Evolutionary conservation across 306 rosid species (phyloP).

Genomic region (Coriaria nepalensis): DNA sequence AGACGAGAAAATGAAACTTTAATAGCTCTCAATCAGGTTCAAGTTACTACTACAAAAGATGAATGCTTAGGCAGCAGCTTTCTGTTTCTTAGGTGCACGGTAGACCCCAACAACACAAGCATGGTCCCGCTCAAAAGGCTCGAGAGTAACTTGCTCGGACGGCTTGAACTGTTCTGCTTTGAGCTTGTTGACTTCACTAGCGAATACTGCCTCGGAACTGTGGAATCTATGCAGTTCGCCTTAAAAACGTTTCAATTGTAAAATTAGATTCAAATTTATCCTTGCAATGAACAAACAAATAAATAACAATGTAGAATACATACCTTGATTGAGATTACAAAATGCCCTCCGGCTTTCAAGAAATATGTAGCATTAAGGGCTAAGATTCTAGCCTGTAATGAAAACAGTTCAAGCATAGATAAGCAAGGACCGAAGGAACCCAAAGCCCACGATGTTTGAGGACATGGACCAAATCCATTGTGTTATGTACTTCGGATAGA

Average conservation of each 20-base stretch:
- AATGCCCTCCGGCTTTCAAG: conserved; percentile 78
- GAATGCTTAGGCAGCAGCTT: conserved; percentile 17
- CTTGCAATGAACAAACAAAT: neutral
- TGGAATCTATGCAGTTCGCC: conserved; percentile 93
- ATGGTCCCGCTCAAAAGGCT: conserved; percentile 77
- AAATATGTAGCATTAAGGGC: conserved; percentile 76
- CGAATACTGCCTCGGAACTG: conserved; percentile 63
- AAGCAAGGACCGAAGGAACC: neutral
- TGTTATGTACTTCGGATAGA: too few species aligned
- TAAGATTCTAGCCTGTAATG: conserved; percentile 73
- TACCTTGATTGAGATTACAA: conserved; percentile 85
- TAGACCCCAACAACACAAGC: conserved; percentile 75
- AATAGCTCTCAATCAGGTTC: too few species aligned
- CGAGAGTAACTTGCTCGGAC: conserved; percentile 67
- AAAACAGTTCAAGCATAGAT: neutral
- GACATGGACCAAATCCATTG: too few species aligned
- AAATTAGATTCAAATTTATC: neutral
- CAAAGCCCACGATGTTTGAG: too few species aligned
- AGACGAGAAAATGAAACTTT: too few species aligned
- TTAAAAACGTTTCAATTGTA: too few species aligned
- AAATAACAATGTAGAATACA: neutral
- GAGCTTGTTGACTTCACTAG: conserved; percentile 59
- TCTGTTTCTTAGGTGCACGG: conserved; percentile 43
- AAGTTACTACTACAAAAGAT: too few species aligned
- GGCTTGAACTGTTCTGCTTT: conserved; percentile 81